A percentile compares a stretch with the other conserved stretches of the same genome.
phyloP scores from a whole-genome alignment of 805 yeast species.

The Komagataella kurtzmanii region DNA sequence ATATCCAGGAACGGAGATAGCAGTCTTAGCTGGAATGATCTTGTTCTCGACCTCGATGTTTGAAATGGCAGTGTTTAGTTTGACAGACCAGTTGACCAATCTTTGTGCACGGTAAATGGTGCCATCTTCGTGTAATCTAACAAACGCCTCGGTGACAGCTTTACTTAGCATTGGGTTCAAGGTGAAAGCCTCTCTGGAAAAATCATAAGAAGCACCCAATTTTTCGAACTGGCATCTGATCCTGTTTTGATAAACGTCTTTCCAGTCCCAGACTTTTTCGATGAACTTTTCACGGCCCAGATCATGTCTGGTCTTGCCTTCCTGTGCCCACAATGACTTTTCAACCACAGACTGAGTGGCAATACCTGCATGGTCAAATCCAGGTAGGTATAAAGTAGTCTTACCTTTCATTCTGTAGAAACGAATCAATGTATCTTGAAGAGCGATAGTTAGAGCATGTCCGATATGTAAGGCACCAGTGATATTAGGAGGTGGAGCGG shows the following conservation, averaged over 20 bases:
- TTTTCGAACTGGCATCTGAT: conserved; percentile 75
- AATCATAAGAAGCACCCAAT: conserved; percentile 94
- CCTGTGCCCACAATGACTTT: conserved; percentile 83
- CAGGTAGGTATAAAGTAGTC: conserved; percentile 86
- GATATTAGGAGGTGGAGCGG: conserved; percentile 99
- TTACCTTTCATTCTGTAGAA: conserved; percentile 96
- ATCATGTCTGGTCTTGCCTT: conserved; percentile 87
- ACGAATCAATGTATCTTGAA: conserved; percentile 88
- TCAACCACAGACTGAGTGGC: conserved; percentile 98
- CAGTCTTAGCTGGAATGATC: conserved; percentile 71
- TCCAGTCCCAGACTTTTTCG: conserved; percentile 95
- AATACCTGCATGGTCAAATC: conserved; percentile 98
- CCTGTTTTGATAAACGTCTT: conserved; percentile 78
- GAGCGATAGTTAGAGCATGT: conserved; percentile 89
- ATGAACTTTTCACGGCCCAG: conserved; percentile 85
- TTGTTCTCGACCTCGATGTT: conserved; percentile 94
- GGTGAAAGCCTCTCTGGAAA: conserved; percentile 92
- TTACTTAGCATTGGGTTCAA: conserved; percentile 63
- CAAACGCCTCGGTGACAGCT: conserved; percentile 86
- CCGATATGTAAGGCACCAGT: conserved; percentile 99
- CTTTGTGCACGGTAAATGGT: conserved; percentile 88
- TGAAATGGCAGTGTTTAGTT: conserved; percentile 88
- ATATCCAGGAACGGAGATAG: conserved; percentile 79
- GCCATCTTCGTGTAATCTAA: conserved; percentile 86
- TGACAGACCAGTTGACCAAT: conserved; percentile 93